Evolutionary conservation across 208 protist species (phyloP), one percentile per base, ranked within the genome.

Genomic region (Trypanosoma cruzi): DNA sequence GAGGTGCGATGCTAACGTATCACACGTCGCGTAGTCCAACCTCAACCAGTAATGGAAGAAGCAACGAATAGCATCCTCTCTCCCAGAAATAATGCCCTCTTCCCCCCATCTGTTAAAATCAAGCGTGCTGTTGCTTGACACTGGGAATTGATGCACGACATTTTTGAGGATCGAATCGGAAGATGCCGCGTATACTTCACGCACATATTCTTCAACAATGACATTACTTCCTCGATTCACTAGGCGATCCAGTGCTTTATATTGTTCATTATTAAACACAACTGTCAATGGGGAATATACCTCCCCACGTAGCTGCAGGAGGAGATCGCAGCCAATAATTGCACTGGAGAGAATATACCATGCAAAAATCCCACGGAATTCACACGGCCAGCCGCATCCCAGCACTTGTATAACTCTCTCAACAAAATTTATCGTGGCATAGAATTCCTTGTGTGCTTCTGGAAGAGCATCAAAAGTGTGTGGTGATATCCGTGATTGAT

Each of bases 361-460:
- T 11, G 84, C 84, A 64, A 88, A 92, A 37, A 89, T 61, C 5
- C 86, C 84, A 34, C 77, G 69, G 32, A 96, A 62, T 20, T 79
- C 56, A 52, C 36, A 57, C 10, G 90, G 88, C 90, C 90, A 96
- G 28, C 90, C 88, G 55, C 77, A 84, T 16, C 66, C 62, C 4
- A 90, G 77, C 22, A 77, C 50, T 61, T 90, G 75, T 31, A 92
- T 57, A 8, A 86, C 81, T 18, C 67, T 65, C 55, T 93, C 86
- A 26, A 88, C 26, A 66, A 80, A 89, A 60, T 91, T 87, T 55
- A 81, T 68, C 24, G 84, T 29, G 10, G 81, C 84, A 68, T 90
- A 94, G 67, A 89, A 94, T 56, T 80, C 79, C 64, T 86, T 88
- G 44, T 88, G 79, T n/a, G 57, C 37, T 8, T 62, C 48, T n/a